Base-by-base conservation (phyloP, 2,329 filamentous ascomycete species). In the Colletotrichum limetticola region DNA sequence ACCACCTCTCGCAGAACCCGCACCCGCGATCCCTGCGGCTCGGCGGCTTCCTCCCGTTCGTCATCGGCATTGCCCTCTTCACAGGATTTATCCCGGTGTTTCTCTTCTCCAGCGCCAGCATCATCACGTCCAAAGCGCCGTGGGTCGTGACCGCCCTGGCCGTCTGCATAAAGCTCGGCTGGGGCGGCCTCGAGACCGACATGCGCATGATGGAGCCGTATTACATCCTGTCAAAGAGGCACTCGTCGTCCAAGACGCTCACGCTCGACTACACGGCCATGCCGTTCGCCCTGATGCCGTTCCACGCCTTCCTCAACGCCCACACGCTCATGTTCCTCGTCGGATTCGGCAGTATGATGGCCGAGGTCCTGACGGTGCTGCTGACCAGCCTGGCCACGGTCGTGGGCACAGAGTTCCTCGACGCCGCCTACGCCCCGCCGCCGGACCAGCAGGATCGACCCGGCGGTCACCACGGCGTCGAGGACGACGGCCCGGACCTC, bases 201-300 rank as follows among this genome's bases (percentile, higher is more conserved):
- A 87, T 94, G 59, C 91, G 92, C 55, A 91, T 94, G 87, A 90
- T 94, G 80, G 92, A 94, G 80, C 93, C 93, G 2, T 95, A 93
- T 78, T 93, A 92, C 78, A 89, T 93, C 72, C 87, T 95, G 2
- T 92, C 90, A 16, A 85, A 86, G 65, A 88, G 93, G 4, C 89
- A 92, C 75, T 92, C 92, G 4, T 89, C 91, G 0, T 85, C 92
- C 7, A 89, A 87, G 75, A 92, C 90, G 2, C 86, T 95, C 7
- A 91, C 90, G 0, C 87, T 94, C 11, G 93, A 95, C 80, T 94
- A 95, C 80, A 93, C 91, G 0, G 91, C 91, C 32, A 89, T 93
- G 76, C 91, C 93, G 5, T 93, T 93, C 66, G 90, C 90, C 4
- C 91, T 88, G 80, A 86, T 93, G 26, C 89, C 91, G 0, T 76